Evolutionary conservation across 257 asterid species (phyloP).

Genomic region (Penstemon newberryi): DNA sequence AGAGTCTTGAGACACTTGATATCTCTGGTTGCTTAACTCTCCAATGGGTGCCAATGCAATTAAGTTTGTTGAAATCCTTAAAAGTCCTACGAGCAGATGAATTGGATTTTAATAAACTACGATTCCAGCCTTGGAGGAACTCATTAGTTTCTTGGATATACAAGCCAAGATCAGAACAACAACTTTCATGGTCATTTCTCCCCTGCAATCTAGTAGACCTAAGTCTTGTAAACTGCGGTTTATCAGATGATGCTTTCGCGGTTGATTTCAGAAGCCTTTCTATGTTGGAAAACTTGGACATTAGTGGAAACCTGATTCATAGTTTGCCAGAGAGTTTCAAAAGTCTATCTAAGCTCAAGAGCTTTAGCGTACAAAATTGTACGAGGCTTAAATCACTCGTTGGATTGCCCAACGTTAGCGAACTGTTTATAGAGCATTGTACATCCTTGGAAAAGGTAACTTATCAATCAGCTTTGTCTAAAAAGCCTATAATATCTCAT

Average conservation of each 20-base stretch:
- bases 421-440: conserved; percentile 27
- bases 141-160: conserved; percentile 12
- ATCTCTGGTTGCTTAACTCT: too few relatives aligned
- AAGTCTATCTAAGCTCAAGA: too few relatives aligned
- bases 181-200: conserved; percentile 12
- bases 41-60: too few relatives aligned
- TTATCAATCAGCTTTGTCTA: conserved; percentile 8
- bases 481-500: not conserved
- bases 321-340: too few relatives aligned
- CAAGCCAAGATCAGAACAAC: conserved; percentile 8
- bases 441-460: conserved; percentile 21
- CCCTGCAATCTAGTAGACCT: conserved; percentile 21
- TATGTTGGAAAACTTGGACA: not conserved
- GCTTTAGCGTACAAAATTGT: too few relatives aligned
- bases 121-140: not conserved
- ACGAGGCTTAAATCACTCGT: too few relatives aligned
- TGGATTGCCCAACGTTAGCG: conserved; percentile 6
- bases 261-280: too few relatives aligned
- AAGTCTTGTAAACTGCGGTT: conserved; percentile 25
- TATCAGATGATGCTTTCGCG: conserved; percentile 22
- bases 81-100: not conserved
- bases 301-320: conserved; percentile 22
- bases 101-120: conserved; percentile 15
- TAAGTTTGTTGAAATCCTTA: too few relatives aligned
- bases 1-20: conserved; percentile 12